Evolutionary conservation across 768 basidiomycete species (phyloP).

Genomic region (Lactarius tabidus): DNA sequence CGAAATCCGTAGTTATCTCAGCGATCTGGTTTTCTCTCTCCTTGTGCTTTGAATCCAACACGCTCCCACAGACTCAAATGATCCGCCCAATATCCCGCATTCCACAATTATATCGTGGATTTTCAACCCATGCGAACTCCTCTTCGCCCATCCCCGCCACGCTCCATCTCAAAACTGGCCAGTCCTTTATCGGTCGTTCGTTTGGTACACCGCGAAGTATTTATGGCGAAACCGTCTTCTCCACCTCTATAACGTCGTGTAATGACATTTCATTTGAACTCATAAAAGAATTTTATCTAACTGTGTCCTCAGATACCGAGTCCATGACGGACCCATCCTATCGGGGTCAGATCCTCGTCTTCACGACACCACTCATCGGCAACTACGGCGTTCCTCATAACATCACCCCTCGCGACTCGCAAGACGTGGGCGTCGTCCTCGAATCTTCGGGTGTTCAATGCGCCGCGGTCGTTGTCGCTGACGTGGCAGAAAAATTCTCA

Average conservation of each 20-base stretch:
- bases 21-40: slow-evolving; percentile 87
- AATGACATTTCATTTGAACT: neutral
- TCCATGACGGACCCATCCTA: slow-evolving; percentile 99
- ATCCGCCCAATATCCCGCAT: slow-evolving; percentile 52
- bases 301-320: slow-evolving; percentile 74
- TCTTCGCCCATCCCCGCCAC: slow-evolving; percentile 60
- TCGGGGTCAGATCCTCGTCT: slow-evolving; percentile 95
- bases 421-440: slow-evolving; percentile 82
- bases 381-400: slow-evolving; percentile 97
- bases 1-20: slow-evolving; percentile 61
- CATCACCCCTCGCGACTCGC: slow-evolving; percentile 60
- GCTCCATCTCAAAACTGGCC: slow-evolving; percentile 90
- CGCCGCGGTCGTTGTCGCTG: slow-evolving; percentile 87
- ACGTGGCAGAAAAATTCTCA: slow-evolving; percentile 92
- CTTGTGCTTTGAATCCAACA: slow-evolving; percentile 34
- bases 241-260: slow-evolving; percentile 97
- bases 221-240: slow-evolving; percentile 98
- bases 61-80: slow-evolving; percentile 42
- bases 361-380: slow-evolving; percentile 96
- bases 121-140: slow-evolving; percentile 60
- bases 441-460: slow-evolving; percentile 91
- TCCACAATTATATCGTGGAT: slow-evolving; percentile 50
- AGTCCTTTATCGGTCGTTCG: slow-evolving; percentile 83
- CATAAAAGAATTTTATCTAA: slow-evolving; percentile 14
- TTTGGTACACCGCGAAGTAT: slow-evolving; percentile 87